Conservation (phyloP, 1,139 yeast genomes). For the Pichia inconspicua region DNA sequence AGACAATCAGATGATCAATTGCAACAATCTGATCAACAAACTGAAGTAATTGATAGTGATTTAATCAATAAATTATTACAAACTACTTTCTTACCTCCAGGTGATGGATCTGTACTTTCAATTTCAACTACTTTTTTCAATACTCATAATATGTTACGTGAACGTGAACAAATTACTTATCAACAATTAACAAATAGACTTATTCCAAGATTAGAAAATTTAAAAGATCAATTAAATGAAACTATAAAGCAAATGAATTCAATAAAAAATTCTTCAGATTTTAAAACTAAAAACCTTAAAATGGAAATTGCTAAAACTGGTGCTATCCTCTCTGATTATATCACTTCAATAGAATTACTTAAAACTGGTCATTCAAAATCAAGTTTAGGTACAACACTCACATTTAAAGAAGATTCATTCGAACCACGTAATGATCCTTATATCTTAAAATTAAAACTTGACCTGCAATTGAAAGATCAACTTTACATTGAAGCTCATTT, state of each 20-base stretch:
- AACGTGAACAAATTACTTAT: slow-evolving; percentile 40
- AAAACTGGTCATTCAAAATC: slow-evolving; percentile 28
- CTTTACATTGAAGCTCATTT: slow-evolving; percentile 61
- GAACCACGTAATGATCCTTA: slow-evolving; percentile 52
- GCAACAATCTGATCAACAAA: slow-evolving; percentile 18
- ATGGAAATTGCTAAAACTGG: slow-evolving; percentile 52
- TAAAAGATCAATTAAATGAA: slow-evolving; percentile 55
- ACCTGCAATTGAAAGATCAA: slow-evolving; percentile 62
- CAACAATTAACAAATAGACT: slow-evolving; percentile 51
- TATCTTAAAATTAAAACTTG: slow-evolving; percentile 53
- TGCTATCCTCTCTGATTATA: slow-evolving; percentile 37
- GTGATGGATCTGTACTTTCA: slow-evolving; percentile 44
- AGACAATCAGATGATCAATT: slow-evolving; percentile 12
- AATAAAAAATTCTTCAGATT: slow-evolving; percentile 41
- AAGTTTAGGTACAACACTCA: slow-evolving; percentile 24
- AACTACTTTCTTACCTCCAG: slow-evolving; percentile 43
- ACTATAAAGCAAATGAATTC: slow-evolving; percentile 62
- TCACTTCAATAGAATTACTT: slow-evolving; percentile 32
- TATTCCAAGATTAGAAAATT: slow-evolving; percentile 62
- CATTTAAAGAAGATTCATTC: slow-evolving; percentile 15
- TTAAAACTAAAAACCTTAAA: slow-evolving; percentile 41
- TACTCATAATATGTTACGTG: slow-evolving; percentile 37
- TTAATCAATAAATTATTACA: slow-evolving; percentile 24
- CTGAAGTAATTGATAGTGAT: slow-evolving; percentile 3
- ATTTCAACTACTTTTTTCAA: slow-evolving; percentile 39